Evolutionary conservation across 2,329 filamentous ascomycete genomes (phyloP).

Genomic region (Mollisiaceae sp.): DNA sequence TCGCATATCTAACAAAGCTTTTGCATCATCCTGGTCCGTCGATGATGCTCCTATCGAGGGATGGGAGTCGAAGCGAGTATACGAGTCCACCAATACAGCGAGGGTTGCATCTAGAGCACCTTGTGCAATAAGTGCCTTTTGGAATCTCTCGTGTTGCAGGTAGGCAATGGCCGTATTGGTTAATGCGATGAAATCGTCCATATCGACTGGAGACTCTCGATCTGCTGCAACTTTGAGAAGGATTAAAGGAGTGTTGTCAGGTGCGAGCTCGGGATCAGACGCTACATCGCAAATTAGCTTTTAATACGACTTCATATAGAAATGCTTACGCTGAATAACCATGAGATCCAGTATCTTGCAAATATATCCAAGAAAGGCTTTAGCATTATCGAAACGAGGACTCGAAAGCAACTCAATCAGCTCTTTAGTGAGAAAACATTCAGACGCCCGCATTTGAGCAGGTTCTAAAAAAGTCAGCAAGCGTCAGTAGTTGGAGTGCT

Average conservation of each 20-base stretch:
- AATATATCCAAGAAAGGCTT: slow-evolving; percentile 55
- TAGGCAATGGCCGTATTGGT: slow-evolving; percentile 60
- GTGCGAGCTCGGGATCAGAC: slow-evolving; percentile 38
- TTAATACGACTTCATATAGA: background rate
- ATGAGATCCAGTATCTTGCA: slow-evolving; percentile 63
- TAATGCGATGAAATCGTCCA: slow-evolving; percentile 60
- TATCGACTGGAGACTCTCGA: slow-evolving; percentile 49
- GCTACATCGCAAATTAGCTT: slow-evolving; percentile 29
- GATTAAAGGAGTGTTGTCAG: slow-evolving; percentile 53
- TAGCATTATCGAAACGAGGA: slow-evolving; percentile 49
- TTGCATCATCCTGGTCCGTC: slow-evolving; percentile 49
- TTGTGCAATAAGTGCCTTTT: slow-evolving; percentile 51
- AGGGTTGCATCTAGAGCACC: slow-evolving; percentile 50
- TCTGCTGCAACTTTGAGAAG: slow-evolving; percentile 57
- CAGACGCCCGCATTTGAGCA: slow-evolving; percentile 60
- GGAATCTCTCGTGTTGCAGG: slow-evolving; percentile 58
- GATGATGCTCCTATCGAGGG: slow-evolving; percentile 31
- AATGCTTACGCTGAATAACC: slow-evolving; percentile 51
- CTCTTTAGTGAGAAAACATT: slow-evolving; percentile 54
- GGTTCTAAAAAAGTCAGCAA: slow-evolving; percentile 45
- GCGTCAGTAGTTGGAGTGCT: slow-evolving; percentile 26
- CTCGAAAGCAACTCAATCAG: slow-evolving; percentile 57
- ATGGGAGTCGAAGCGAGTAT: slow-evolving; percentile 49
- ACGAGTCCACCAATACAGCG: slow-evolving; percentile 53
- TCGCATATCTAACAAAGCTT: slow-evolving; percentile 56